Evolutionary conservation across 805 yeast genomes (phyloP), one percentile per base, ranked within the genome.

Genomic region (Wickerhamomyces xylosicus): DNA sequence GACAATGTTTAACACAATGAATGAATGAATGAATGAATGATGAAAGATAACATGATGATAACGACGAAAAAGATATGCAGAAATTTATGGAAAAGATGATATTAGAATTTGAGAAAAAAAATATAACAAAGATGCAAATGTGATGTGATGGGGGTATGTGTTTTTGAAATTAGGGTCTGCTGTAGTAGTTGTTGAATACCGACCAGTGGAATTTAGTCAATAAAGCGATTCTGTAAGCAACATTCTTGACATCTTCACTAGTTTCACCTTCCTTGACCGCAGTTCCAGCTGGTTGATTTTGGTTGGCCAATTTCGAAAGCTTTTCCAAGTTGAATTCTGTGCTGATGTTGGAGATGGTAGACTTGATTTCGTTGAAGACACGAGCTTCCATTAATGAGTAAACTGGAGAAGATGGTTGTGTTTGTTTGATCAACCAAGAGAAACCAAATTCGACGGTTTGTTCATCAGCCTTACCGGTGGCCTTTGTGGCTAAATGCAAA

Each of bases 341-440:
- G n/a, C 29, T 31, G 14, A 43, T 19, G 31, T 57, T 53, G 38
- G 62, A 61, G 34, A 69, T 67, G 33, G 45, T 55, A 22, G 53
- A 54, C 40, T 51, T 58, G 52, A 77, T 61, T 41, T 68, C 72
- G 47, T 69, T 67, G 58, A 78, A 77, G 15, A 76, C 68, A 46
- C 78, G 75, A 31, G 68, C 67, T 59, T 85, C 95, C 70, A 86
- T 66, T 36, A 85, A 66, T 5, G 79, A 78, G 54, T 85, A 85
- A 31, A 85, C 82, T 37, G 74, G 79, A 7, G 90, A 77, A 43
- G 66, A 66, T 36, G 95, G 95, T 59, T 85, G 95, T 11, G 89
- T 81, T 59, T 86, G 95, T 54, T 80, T 84, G 36, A 82, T 66
- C 35, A 86, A 67, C 95, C 95, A 85, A 47, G 78, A 74, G 56